Conservation (phyloP, 495 filamentous ascomycete genomes). For the Usnea hakonensis region DNA sequence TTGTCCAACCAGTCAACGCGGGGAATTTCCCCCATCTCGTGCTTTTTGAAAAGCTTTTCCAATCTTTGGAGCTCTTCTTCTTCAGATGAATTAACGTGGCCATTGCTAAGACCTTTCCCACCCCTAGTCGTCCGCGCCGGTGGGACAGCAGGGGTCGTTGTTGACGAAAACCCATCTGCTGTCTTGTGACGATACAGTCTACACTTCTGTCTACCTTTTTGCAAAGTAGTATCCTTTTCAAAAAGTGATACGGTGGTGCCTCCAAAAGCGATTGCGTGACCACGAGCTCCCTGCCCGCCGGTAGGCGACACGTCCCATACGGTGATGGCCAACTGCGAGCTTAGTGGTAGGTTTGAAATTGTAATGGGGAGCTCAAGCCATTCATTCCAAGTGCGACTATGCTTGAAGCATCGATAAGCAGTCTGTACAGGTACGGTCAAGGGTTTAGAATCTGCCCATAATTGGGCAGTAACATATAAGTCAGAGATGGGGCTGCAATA, state of each 20-base stretch:
- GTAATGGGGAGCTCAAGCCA: slow-evolving; percentile 84
- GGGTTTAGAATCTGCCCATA: slow-evolving; percentile 95
- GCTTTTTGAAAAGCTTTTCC: slow-evolving; percentile 87
- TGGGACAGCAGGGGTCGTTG: slow-evolving; percentile 65
- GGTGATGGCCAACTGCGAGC: slow-evolving; percentile 82
- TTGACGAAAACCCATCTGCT: slow-evolving; percentile 78
- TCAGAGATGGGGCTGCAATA: slow-evolving; percentile 59
- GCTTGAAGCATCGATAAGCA: slow-evolving; percentile 80
- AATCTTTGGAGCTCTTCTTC: slow-evolving; percentile 72
- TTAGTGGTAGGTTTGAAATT: slow-evolving; percentile 69
- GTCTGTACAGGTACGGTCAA: slow-evolving; percentile 88
- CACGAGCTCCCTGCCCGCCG: slow-evolving; percentile 52
- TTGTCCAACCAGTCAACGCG: slow-evolving; percentile 92
- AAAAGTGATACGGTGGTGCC: slow-evolving; percentile 88
- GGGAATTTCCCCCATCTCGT: slow-evolving; percentile 93
- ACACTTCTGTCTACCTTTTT: slow-evolving; percentile 90
- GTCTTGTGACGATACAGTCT: slow-evolving; percentile 69
- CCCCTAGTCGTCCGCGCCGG: slow-evolving; percentile 42
- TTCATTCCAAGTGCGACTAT: slow-evolving; percentile 81
- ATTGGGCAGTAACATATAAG: slow-evolving; percentile 82
- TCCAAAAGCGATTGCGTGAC: slow-evolving; percentile 82
- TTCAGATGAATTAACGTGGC: slow-evolving; percentile 46
- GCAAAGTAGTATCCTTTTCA: slow-evolving; percentile 80
- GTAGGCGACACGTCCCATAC: slow-evolving; percentile 89
- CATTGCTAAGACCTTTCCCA: slow-evolving; percentile 36